A percentile compares a stretch with the other conserved stretches of the same genome.
Conservation (phyloP, 306 rosid genomes). For the Aeschynomene evenia region DNA sequence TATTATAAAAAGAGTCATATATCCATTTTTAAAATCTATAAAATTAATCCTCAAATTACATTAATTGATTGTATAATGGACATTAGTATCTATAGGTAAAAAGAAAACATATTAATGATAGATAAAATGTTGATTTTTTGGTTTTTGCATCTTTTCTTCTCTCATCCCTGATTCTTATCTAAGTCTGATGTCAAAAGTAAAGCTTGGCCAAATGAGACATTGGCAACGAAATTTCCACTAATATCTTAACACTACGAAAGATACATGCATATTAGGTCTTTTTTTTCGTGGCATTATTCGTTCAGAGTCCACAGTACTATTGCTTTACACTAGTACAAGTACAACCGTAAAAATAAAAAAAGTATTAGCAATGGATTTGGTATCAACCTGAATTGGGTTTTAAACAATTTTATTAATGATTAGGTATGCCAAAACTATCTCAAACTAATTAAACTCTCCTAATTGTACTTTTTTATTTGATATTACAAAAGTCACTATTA, state of each 20-base stretch:
- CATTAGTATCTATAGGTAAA: too few species aligned
- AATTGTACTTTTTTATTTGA: too few species aligned
- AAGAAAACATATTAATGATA: too few species aligned
- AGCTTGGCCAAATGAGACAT: slow-evolving; percentile 36
- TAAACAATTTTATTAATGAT: slow-evolving; percentile 27
- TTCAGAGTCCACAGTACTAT: slow-evolving; percentile 27
- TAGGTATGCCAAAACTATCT: slow-evolving; percentile 32
- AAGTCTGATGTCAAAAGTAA: slow-evolving; percentile 46
- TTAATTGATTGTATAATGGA: too few species aligned
- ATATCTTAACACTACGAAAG: slow-evolving; percentile 18
- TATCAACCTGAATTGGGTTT: slow-evolving; percentile 9
- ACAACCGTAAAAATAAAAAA: slow-evolving; percentile 23
- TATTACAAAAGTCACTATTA: too few species aligned
- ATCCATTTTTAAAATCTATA: too few species aligned
- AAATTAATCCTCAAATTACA: too few species aligned
- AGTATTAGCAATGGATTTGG: slow-evolving; percentile 27
- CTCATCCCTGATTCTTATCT: slow-evolving; percentile 15
- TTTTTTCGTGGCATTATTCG: slow-evolving; percentile 32
- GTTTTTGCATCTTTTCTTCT: neutral
- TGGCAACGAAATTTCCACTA: slow-evolving; percentile 50
- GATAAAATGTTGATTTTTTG: too few species aligned
- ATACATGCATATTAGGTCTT: neutral
- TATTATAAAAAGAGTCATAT: too few species aligned
- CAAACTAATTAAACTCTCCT: neutral
- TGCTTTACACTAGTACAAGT: slow-evolving; percentile 4